These are phyloP conservation scores for Suillus placidus DNA, from an alignment of 768 basidiomycete species.

Conservation along the genomic window DNA sequence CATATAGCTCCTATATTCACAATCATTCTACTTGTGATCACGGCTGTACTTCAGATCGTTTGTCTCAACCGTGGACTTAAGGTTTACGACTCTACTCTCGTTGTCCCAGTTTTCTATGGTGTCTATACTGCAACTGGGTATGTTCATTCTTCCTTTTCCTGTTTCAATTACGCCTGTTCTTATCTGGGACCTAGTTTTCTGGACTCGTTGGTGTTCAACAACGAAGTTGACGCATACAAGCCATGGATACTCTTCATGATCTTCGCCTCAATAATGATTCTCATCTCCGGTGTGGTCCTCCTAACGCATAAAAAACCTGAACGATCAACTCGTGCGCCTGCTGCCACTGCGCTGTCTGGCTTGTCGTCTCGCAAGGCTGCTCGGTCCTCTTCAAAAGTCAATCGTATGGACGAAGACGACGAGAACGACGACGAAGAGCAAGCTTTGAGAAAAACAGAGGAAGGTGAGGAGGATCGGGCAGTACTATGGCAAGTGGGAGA, in stretches of 20 bases:
- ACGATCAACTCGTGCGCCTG: conserved; percentile 29
- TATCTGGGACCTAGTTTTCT: conserved; percentile 46
- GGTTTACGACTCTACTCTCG: conserved; percentile 87
- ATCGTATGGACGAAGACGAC: conserved; percentile 16
- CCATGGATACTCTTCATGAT: conserved; percentile 90
- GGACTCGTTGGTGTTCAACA: conserved; percentile 76
- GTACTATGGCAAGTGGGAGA: conserved; percentile 76
- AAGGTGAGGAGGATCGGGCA: conserved; percentile 34
- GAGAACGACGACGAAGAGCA: conserved; percentile 43
- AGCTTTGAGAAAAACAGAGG: conserved; percentile 37
- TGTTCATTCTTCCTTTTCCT: conserved; percentile 21
- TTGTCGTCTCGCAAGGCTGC: conserved; percentile 19
- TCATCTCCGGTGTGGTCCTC: conserved; percentile 91
- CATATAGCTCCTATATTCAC: conserved; percentile 81
- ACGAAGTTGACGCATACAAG: conserved; percentile 83
- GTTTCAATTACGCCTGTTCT: conserved; percentile 13
- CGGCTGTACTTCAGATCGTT: conserved; percentile 88
- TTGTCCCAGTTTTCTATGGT: conserved; percentile 95
- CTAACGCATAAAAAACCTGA: conserved; percentile 92
- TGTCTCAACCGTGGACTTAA: conserved; percentile 90
- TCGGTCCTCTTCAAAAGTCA: conserved; percentile 27
- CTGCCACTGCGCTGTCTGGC: conserved; percentile 31
- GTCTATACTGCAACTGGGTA: conserved; percentile 86
- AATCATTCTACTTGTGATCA: conserved; percentile 58
- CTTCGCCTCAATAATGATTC: conserved; percentile 81